Conservation (phyloP, 257 asterid genomes). For the Agastache rugosa region DNA sequence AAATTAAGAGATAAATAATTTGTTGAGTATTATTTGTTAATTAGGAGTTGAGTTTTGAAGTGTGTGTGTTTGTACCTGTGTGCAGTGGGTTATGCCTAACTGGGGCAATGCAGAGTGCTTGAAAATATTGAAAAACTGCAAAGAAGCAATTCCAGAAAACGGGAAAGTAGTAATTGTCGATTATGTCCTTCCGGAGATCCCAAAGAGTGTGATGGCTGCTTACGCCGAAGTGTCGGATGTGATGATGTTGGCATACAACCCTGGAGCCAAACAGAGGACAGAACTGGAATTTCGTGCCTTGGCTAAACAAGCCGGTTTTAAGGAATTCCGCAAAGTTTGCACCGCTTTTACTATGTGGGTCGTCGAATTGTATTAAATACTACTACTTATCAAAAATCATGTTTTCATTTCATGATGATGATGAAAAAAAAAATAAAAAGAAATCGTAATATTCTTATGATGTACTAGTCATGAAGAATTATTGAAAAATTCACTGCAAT, state of each 20-base stretch:
- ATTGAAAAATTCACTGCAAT: too few species aligned
- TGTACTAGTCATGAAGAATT: too few species aligned
- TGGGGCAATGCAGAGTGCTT: slow-evolving; percentile 86
- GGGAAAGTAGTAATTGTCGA: slow-evolving; percentile 85
- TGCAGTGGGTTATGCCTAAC: slow-evolving; percentile 69
- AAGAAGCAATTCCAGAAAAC: slow-evolving; percentile 69
- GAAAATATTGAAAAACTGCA: slow-evolving; percentile 74
- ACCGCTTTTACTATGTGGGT: neutral
- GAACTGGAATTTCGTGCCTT: neutral
- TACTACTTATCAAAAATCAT: too few species aligned
- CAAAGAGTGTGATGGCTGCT: slow-evolving; percentile 32
- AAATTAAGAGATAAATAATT: too few species aligned
- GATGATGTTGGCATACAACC: neutral
- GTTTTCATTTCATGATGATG: too few species aligned
- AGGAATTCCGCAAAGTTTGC: slow-evolving; percentile 3
- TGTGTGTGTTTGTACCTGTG: too few species aligned
- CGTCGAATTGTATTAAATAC: neutral
- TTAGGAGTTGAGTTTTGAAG: too few species aligned
- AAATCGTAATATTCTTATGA: too few species aligned
- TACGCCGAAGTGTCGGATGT: neutral
- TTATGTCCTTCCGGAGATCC: slow-evolving; percentile 71
- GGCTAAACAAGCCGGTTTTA: slow-evolving; percentile 5
- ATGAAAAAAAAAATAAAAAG: too few species aligned
- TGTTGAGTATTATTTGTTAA: too few species aligned
- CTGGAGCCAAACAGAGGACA: neutral